Evolutionary conservation across 2,329 filamentous ascomycete species (phyloP), one percentile per base, ranked within the genome.

Genomic region (Ascocoryne sarcoides): DNA sequence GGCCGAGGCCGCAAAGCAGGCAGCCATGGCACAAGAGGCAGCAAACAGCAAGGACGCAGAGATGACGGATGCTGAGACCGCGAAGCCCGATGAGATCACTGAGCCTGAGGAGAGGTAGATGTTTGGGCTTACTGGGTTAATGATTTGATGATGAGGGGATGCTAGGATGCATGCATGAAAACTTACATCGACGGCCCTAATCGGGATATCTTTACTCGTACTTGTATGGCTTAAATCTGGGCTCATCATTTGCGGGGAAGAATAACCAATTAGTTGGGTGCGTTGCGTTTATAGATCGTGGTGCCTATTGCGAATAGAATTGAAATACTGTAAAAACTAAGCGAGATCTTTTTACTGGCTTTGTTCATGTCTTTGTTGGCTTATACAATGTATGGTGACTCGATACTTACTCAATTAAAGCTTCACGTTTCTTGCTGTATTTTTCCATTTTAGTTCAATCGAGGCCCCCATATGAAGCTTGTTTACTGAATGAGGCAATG

Each of bases 31-130:
- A 9, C 59, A 55, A 39, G 54, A 60, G 44, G 60, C 58, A 31
- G 50, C 52, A 21, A 40, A 46, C 10, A 48, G 40, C 51, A 72
- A 69, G 54, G 76, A 80, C 51, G 71, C 76, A 57, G 75, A 77
- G 53, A 80, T 80, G 76, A 69, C 74, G 49, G 76, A 81, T 53
- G 75, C 73, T 14, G 75, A 79, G 41, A 62, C 65, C 28, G 55
- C 65, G 21, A 70, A 71, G 62, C 58, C 70, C 15, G 72, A 76
- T 52, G 64, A 60, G 41, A 39, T 55, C 33, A 43, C 40, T 23
- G 54, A 59, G 47, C 44, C 55, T 10, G 51, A 56, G 43, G 51
- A 51, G 32, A 51, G 52, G 45, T 54, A 57, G 32, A 44, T 23
- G 23, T 21, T 32, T 29, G 10, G 19, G 15, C 36, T 39, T 17